Base-by-base conservation (phyloP, 257 asterid species). In the Thymus mandschuricus region DNA sequence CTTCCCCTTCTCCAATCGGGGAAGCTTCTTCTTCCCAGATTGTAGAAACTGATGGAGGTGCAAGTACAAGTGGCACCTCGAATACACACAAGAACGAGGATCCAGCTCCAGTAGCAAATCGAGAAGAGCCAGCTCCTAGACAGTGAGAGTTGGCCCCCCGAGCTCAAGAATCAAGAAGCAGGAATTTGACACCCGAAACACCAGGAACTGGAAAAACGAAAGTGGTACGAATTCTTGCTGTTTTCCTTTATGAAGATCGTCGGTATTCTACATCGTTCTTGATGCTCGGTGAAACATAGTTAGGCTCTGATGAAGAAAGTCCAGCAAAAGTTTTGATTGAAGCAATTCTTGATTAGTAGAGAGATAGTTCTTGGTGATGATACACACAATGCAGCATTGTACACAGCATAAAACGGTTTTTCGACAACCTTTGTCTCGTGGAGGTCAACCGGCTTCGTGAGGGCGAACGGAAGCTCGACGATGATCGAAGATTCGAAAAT, bases 41-140 rank as follows among this genome's bases (percentile, higher is more conserved):
- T 33, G 77, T 60, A 65, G 83, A 81, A 73, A 75, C 48, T 29
- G 82, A 71, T 44, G 62, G 65, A 35, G 84, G 68, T 44, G 83
- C 74, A 44, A 71, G 74, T 45, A 76, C 29, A 1, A 71, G 71
- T 55, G 73, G 75, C 15, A 75, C 78, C 45, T 55, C 27, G 35
- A 71, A 64, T 21, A 35, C 57, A 58, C 38, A 46, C 13, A 33
- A 71, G 43, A 30, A 44, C 51, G 82, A 66, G 52, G 76, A 68
- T 62, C 70, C 55, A 12, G 41, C 41, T 38, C 71, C 80, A 1
- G 73, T 72, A 48, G 82, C 66, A 45, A 76, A 73, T 46, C 70
- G 46, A 46, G 77, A 74, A 38, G 56, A 79, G 59, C 33, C 75
- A 49, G 64, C 52, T 43, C 54, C 68, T 4, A 31, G 58, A 56